These are phyloP conservation scores for Cryptococcus neoformans DNA, from an alignment of 1,284 basidiomycete genomes.

Conservation along the genomic window DNA sequence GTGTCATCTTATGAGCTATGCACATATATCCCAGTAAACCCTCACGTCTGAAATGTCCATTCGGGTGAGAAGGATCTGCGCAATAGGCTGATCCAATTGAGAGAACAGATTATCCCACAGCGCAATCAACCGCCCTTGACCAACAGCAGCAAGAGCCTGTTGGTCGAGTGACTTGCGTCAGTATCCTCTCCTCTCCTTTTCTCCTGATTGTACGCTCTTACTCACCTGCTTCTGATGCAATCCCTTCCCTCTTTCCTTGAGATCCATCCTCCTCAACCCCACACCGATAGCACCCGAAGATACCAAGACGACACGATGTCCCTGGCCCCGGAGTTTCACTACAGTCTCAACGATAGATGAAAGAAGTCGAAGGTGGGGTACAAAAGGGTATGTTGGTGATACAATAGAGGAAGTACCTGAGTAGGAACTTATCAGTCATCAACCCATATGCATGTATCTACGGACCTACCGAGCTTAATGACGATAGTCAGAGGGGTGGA, in stretches of 20 bases:
- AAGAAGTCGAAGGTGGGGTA: conserved; percentile 84
- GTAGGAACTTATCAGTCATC: background rate
- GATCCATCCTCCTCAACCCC: conserved; percentile 85
- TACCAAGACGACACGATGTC: conserved; percentile 93
- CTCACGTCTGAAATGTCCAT: conserved; percentile 92
- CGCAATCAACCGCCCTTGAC: conserved; percentile 92
- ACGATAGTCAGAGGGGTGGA: conserved; percentile 61
- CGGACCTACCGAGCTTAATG: conserved; percentile 71
- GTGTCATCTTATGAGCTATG: background rate
- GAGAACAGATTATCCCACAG: conserved; percentile 96
- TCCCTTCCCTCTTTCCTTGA: conserved; percentile 74
- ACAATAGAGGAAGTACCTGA: conserved; percentile 91
- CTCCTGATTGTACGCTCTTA: background rate
- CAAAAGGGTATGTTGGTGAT: conserved; percentile 76
- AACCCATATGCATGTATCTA: background rate
- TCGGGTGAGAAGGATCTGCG: conserved; percentile 89
- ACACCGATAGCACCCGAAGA: conserved; percentile 96
- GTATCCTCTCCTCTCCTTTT: background rate
- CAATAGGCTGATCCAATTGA: conserved; percentile 89
- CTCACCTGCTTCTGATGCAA: conserved; percentile 83
- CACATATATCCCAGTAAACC: conserved; percentile 38
- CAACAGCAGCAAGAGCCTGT: conserved; percentile 91
- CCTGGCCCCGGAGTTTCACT: conserved; percentile 67
- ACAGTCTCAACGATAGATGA: conserved; percentile 92
- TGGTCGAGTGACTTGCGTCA: background rate